These are phyloP conservation scores for Populus hybrid DNA, from an alignment of 441 rosid genomes.

Conservation along the genomic window DNA sequence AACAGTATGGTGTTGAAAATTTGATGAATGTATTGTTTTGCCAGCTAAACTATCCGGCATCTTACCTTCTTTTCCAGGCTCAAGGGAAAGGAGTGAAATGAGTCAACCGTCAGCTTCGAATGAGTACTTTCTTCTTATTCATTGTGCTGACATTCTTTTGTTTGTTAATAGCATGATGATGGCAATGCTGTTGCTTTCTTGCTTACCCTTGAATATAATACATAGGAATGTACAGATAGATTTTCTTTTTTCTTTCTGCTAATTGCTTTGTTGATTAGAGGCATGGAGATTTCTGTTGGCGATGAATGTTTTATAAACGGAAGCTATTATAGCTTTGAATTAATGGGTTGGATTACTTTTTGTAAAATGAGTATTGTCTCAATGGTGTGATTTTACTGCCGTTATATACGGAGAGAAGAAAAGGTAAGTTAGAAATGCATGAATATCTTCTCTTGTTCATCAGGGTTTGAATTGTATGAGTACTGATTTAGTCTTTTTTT, in stretches of 20 bases:
- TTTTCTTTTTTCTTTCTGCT: background rate
- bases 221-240: background rate
- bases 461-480: background rate
- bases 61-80: conserved; percentile 28
- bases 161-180: background rate
- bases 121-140: conserved; percentile 42
- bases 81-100: conserved; percentile 28
- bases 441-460: background rate
- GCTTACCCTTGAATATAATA: background rate
- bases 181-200: background rate
- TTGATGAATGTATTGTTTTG: background rate
- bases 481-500: background rate
- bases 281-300: background rate
- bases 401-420: background rate
- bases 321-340: background rate
- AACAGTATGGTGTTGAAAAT: background rate
- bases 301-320: background rate
- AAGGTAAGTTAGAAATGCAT: too few relatives aligned
- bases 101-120: conserved; percentile 31
- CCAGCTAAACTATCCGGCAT: background rate
- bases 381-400: background rate
- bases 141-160: conserved; percentile 16
- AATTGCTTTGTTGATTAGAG: background rate
- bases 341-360: background rate
- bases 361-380: background rate